Conservation (phyloP, 257 asterid genomes). For the Coffea canephora region DNA sequence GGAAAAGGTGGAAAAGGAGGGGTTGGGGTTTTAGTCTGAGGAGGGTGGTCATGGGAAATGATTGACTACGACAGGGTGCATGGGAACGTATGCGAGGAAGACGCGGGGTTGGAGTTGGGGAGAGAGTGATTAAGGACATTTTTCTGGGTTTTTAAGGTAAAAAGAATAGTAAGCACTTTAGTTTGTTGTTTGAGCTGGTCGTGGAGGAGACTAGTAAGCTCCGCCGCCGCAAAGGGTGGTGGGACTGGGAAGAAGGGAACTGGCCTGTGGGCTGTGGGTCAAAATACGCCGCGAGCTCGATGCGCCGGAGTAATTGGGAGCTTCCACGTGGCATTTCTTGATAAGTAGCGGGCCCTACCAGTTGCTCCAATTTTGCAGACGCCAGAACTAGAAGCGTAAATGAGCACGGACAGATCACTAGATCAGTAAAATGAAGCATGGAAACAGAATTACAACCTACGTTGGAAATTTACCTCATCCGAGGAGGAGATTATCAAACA, state of each 20-base stretch:
- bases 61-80: conserved; percentile 45
- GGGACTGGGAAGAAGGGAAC: conserved; percentile 16
- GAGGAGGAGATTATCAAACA: no score
- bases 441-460: no score
- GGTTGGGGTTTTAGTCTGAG: conserved; percentile 31
- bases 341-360: conserved; percentile 3
- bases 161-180: neutral
- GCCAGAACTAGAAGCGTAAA: no score
- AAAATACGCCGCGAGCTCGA: neutral
- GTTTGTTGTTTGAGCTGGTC: conserved; percentile 17
- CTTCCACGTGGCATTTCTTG: conserved; percentile 13
- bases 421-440: no score
- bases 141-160: neutral
- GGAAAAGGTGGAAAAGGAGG: conserved; percentile 41
- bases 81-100: conserved; percentile 42
- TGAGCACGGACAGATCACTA: no score
- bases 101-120: conserved; percentile 31
- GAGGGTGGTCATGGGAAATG: conserved; percentile 39
- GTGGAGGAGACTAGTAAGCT: conserved; percentile 44
- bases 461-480: no score
- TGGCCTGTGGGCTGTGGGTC: neutral
- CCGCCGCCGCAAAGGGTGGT: conserved; percentile 37
- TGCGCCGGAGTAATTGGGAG: neutral
- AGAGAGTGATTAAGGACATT: conserved; percentile 43
- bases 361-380: neutral